Evolutionary conservation across 2,329 filamentous ascomycete genomes (phyloP), one percentile per base, ranked within the genome.

Genomic region (Ceratocystis lukuohia): DNA sequence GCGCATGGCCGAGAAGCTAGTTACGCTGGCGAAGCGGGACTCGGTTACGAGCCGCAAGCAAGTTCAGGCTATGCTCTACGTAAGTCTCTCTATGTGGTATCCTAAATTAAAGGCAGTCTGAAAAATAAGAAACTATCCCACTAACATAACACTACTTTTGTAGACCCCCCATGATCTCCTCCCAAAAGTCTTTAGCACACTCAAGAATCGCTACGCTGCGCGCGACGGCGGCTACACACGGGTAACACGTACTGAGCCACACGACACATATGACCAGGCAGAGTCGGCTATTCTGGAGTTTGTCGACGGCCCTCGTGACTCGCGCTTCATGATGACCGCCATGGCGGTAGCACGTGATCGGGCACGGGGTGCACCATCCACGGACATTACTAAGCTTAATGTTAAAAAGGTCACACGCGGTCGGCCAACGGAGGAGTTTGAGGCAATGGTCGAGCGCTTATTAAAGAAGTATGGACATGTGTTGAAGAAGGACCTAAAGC

Each of bases 201-300:
- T 99, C 69, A 84, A 88, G 71, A 79, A 86, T 74, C 88, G 94
- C 71, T 99, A 97, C 77, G 78, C 82, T 59, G 74, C 80, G 65
- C 85, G 94, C 62, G 88, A 89, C 1, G 94, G 94, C 69, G 94
- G 94, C 66, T 99, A 97, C 81, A 99, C 94, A 20, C 89, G 94
- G 56, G 89, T 99, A 10, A 84, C 96, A 61, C 89, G 91, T 71
- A 91, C 95, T 70, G 93, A 97, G 77, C 89, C 94, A 67, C 84
- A 88, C 72, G 91, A 93, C 75, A 82, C 84, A 72, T 80, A 81
- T 74, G 93, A 97, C 76, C 91, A 96, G 78, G 93, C 89, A 7
- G 84, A 87, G 69, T 92, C 88, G 44, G 93, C 94, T 25, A 92
- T 99, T 70, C 86, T 99, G 61, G 91, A 97, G 77, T 84, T 99